A percentile compares a stretch with the other conserved stretches of the same genome.
Evolutionary conservation across 2,329 filamentous ascomycete genomes (phyloP).

Genomic region (Aspergillus oerlinghausenensis): DNA sequence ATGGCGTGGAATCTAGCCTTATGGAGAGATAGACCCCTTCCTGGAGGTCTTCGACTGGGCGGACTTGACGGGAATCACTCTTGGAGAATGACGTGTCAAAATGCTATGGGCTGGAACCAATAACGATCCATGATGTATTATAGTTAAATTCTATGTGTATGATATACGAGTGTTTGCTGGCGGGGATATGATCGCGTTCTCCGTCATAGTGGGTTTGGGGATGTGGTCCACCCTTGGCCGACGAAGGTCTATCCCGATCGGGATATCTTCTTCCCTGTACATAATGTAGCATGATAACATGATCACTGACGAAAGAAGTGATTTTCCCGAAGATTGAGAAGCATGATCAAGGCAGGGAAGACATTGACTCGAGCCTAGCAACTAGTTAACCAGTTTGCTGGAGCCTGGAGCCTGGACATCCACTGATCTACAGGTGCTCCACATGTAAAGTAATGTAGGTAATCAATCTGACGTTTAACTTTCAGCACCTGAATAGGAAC

Average conservation of each 20-base stretch:
- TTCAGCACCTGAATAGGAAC: too few species aligned
- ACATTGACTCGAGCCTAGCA: too few species aligned
- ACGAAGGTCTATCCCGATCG: background rate
- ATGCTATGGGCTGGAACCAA: background rate
- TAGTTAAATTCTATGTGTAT: background rate
- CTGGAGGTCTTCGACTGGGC: slow-evolving; percentile 34
- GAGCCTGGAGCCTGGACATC: background rate
- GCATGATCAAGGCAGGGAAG: too few species aligned
- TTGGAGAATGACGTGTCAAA: slow-evolving; percentile 12
- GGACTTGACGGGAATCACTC: slow-evolving; percentile 26
- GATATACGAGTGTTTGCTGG: background rate
- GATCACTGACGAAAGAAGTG: background rate
- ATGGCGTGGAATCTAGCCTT: slow-evolving; percentile 10
- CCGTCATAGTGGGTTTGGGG: background rate
- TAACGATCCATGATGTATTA: background rate
- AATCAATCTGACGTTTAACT: too few species aligned
- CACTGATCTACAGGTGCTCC: background rate
- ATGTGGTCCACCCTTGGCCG: background rate
- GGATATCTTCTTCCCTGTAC: background rate
- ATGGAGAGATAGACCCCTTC: slow-evolving; percentile 30
- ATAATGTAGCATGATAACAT: background rate
- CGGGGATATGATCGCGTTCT: background rate
- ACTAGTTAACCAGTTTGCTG: too few species aligned
- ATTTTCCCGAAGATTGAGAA: background rate
- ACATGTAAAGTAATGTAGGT: background rate